These are phyloP conservation scores for Macrolepiota fuliginosa DNA, from an alignment of 768 basidiomycete species.

Conservation along the genomic window DNA sequence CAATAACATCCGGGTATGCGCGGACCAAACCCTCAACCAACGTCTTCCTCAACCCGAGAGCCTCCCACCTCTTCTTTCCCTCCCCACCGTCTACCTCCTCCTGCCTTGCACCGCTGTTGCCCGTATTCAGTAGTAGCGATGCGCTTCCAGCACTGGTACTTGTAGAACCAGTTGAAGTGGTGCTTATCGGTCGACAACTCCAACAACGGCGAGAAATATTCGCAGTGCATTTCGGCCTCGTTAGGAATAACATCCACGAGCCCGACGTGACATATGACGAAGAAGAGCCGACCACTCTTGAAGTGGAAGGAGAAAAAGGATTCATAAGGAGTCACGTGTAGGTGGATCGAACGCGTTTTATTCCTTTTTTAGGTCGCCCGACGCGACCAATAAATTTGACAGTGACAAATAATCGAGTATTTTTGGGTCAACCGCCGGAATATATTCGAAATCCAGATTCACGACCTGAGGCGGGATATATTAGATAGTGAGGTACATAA, in stretches of 20 bases:
- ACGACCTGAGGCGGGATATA: neutral
- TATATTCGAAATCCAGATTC: neutral
- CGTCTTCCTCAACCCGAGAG: conserved; percentile 48
- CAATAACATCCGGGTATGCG: conserved; percentile 60
- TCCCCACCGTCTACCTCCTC: neutral
- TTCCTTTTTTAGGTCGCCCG: neutral
- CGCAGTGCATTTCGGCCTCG: neutral
- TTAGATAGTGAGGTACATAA: neutral
- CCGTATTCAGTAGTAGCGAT: neutral
- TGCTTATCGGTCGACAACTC: neutral
- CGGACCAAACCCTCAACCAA: conserved; percentile 47
- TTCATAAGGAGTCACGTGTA: conserved; percentile 24
- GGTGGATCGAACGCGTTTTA: neutral
- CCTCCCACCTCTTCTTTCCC: conserved; percentile 36
- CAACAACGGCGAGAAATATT: neutral
- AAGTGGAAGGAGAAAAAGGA: conserved; percentile 20
- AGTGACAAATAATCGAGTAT: neutral
- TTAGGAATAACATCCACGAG: neutral
- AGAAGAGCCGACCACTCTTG: conserved; percentile 6
- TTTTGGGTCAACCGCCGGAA: neutral
- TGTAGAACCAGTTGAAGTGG: neutral
- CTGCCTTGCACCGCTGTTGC: neutral
- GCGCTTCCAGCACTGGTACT: too few species aligned
- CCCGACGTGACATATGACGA: neutral
- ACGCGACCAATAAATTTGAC: neutral